Evolutionary conservation across 495 filamentous ascomycete genomes (phyloP).

Genomic region (Podospora conica): DNA sequence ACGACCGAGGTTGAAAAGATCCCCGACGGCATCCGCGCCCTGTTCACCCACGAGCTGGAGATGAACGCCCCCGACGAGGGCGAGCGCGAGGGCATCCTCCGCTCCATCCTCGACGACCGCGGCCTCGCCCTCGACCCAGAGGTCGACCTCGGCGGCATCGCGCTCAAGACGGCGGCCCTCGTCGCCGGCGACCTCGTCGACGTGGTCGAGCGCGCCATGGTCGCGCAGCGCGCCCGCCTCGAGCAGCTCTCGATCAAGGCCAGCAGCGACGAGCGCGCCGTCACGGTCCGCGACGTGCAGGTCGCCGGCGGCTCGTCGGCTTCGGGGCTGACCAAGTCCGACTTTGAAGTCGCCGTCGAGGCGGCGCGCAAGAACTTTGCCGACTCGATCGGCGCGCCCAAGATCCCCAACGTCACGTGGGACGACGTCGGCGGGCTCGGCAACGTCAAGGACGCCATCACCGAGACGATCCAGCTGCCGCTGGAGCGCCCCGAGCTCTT

Average conservation of each 20-base stretch:
- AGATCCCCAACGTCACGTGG: slow-evolving; percentile 97
- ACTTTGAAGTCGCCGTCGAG: slow-evolving; percentile 88
- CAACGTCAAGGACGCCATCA: slow-evolving; percentile 91
- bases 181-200: slow-evolving; percentile 92
- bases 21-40: slow-evolving; percentile 76
- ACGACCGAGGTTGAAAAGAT: slow-evolving; percentile 93
- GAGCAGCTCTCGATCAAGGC: slow-evolving; percentile 53
- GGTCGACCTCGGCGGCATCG: slow-evolving; percentile 75
- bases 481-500: slow-evolving; percentile 91
- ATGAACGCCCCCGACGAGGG: slow-evolving; percentile 88
- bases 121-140: slow-evolving; percentile 67
- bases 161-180: slow-evolving; percentile 90
- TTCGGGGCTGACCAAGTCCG: slow-evolving; percentile 70
- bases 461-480: slow-evolving; percentile 94
- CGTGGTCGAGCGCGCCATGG: slow-evolving; percentile 82
- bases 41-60: slow-evolving; percentile 95
- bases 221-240: slow-evolving; percentile 66
- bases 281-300: slow-evolving; percentile 73
- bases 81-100: slow-evolving; percentile 81
- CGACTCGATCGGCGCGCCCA: slow-evolving; percentile 93
- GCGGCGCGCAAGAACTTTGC: slow-evolving; percentile 95
- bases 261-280: slow-evolving; percentile 32
- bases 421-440: slow-evolving; percentile 90
- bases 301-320: slow-evolving; percentile 82
- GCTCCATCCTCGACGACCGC: slow-evolving; percentile 66